phyloP scores from a whole-genome alignment of 2,329 filamentous ascomycete species.

The Cyphellophora europaea region DNA sequence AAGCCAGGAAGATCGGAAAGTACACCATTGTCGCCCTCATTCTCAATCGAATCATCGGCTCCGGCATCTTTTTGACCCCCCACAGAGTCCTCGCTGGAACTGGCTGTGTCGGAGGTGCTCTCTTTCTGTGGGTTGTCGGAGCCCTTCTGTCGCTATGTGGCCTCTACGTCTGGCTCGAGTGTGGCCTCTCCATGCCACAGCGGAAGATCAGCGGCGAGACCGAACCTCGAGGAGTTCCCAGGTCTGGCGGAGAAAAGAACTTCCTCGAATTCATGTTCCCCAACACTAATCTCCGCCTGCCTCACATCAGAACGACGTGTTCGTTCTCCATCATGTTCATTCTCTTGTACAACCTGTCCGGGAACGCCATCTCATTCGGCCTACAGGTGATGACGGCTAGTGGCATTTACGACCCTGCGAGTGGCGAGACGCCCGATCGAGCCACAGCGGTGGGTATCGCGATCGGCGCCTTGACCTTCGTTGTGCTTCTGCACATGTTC shows the following conservation, averaged over 20 bases:
- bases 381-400: conserved; percentile 27
- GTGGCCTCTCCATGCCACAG: conserved; percentile 6
- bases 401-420: conserved; percentile 19
- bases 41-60: conserved; percentile 5
- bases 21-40: conserved; percentile 6
- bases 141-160: conserved; percentile 3
- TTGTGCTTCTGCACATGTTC: conserved; percentile 39
- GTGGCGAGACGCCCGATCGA: conserved; percentile 3
- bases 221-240: conserved; percentile 3
- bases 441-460: conserved; percentile 38
- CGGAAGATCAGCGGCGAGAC: conserved; percentile 2
- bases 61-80: conserved; percentile 6
- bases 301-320: conserved; percentile 13
- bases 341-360: conserved; percentile 15
- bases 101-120: conserved; percentile 4
- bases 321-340: conserved; percentile 20
- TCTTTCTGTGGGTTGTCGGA: conserved; percentile 6
- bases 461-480: conserved; percentile 32
- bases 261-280: conserved; percentile 18
- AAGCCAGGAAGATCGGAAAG: conserved; percentile 3
- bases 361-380: conserved; percentile 38
- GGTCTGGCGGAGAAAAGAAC: conserved; percentile 5
- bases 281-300: conserved; percentile 14
- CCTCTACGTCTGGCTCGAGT: conserved; percentile 6
- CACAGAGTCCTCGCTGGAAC: conserved; percentile 6